Conservation (phyloP, 2,329 filamentous ascomycete species). For the Fusarium metavorans region DNA sequence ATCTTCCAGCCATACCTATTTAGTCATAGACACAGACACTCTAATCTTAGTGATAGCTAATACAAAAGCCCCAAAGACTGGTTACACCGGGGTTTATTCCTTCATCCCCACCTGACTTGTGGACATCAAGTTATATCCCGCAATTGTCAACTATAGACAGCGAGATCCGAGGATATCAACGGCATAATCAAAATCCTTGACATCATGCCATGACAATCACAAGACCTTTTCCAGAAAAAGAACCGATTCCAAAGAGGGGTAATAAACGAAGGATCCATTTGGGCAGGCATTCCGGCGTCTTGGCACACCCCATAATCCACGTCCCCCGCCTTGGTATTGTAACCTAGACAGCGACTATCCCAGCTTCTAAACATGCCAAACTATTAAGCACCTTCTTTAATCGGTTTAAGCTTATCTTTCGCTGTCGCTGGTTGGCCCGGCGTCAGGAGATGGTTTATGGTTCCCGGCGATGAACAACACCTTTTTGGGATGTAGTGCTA, state of each 20-base stretch:
- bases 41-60: neutral
- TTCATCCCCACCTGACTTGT: neutral
- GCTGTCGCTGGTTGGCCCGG: neutral
- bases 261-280: neutral
- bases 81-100: neutral
- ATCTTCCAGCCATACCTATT: neutral
- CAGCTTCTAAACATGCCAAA: neutral
- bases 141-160: neutral
- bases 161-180: neutral
- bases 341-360: slow-evolving; percentile 4
- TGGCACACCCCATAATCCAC: slow-evolving; percentile 14
- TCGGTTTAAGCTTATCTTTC: slow-evolving; percentile 14
- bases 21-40: neutral
- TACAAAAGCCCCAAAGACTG: neutral
- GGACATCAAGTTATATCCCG: neutral
- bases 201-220: neutral
- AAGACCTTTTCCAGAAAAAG: neutral
- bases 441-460: neutral
- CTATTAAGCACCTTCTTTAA: slow-evolving; percentile 29
- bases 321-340: slow-evolving; percentile 18
- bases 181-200: neutral
- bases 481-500: neutral
- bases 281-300: slow-evolving; percentile 3
- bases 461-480: neutral
- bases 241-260: slow-evolving; percentile 2